Percentiles rank a stretch among this genome's conserved stretches.
phyloP scores from a whole-genome alignment of 2,329 filamentous ascomycete species.

The Thelonectria rubi region DNA sequence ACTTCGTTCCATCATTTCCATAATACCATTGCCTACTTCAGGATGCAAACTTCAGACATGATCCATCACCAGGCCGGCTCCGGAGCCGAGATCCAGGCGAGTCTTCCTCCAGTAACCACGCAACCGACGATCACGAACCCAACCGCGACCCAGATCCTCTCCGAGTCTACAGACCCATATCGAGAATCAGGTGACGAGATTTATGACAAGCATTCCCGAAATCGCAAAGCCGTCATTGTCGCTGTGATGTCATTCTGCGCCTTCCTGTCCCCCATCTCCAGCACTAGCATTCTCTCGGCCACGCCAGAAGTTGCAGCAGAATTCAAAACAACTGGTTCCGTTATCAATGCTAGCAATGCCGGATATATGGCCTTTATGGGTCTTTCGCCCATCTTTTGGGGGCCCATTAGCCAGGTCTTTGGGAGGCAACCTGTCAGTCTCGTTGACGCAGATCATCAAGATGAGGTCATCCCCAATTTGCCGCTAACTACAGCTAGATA shows the following conservation, averaged over 20 bases:
- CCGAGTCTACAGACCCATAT: conserved; percentile 25
- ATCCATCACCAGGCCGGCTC: background rate
- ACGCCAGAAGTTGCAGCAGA: conserved; percentile 76
- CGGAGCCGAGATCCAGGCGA: background rate
- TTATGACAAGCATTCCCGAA: conserved; percentile 70
- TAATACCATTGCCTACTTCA: background rate
- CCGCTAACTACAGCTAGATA: conserved; percentile 31
- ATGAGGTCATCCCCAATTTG: background rate
- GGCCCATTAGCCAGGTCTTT: conserved; percentile 74
- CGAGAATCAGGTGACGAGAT: conserved; percentile 55
- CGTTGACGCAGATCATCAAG: background rate
- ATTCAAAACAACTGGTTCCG: conserved; percentile 70
- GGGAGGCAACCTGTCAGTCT: conserved; percentile 64
- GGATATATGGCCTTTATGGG: conserved; percentile 80
- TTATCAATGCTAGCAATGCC: conserved; percentile 80
- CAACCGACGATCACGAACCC: background rate
- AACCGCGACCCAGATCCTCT: background rate
- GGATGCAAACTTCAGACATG: conserved; percentile 8
- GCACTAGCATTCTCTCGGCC: conserved; percentile 76
- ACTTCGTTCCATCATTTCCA: background rate
- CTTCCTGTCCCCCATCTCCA: conserved; percentile 79
- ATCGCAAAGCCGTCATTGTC: conserved; percentile 75
- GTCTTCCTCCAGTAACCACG: background rate
- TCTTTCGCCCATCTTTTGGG: conserved; percentile 74
- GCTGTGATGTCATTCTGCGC: conserved; percentile 76